Percentiles rank a stretch among this genome's conserved stretches.
Conservation (phyloP, 306 rosid species). For the Ziziphus jujuba region DNA sequence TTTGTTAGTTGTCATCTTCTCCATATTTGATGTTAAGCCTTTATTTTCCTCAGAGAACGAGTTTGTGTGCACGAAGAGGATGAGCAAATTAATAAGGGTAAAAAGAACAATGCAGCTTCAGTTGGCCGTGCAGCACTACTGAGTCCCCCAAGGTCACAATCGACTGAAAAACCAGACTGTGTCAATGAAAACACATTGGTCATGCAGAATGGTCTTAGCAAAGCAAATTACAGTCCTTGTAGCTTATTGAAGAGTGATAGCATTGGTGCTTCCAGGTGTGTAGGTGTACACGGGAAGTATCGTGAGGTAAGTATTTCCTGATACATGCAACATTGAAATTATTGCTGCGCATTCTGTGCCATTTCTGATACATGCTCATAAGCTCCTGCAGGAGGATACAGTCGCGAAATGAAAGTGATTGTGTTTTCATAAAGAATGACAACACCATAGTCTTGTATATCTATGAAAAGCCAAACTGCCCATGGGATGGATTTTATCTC, state of each 20-base stretch:
- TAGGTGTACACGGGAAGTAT: constrained; percentile 23
- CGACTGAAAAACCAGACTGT: constrained; percentile 18
- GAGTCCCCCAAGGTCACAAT: constrained; percentile 41
- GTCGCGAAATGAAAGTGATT: too few species aligned
- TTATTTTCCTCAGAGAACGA: constrained; percentile 43
- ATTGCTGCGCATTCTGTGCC: too few species aligned
- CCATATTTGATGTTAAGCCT: constrained; percentile 4
- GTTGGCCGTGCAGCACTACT: constrained; percentile 37
- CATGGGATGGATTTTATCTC: too few species aligned
- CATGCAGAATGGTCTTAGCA: constrained; percentile 31
- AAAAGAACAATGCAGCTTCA: constrained; percentile 33
- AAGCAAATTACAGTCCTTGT: constrained; percentile 27
- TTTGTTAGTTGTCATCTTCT: background rate
- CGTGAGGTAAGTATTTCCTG: constrained; percentile 23
- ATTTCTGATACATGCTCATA: too few species aligned
- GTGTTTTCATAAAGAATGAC: too few species aligned
- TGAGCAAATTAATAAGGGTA: constrained; percentile 27
- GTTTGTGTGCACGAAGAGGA: constrained; percentile 37
- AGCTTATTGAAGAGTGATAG: constrained; percentile 44
- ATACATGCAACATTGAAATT: background rate
- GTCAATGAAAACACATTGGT: constrained; percentile 25
- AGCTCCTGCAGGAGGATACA: too few species aligned
- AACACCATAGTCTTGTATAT: too few species aligned
- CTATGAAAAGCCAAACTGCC: too few species aligned
- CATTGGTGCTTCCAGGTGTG: constrained; percentile 43